phyloP scores from a whole-genome alignment of 495 filamentous ascomycete genomes.

The Beverwykella pulmonaria region DNA sequence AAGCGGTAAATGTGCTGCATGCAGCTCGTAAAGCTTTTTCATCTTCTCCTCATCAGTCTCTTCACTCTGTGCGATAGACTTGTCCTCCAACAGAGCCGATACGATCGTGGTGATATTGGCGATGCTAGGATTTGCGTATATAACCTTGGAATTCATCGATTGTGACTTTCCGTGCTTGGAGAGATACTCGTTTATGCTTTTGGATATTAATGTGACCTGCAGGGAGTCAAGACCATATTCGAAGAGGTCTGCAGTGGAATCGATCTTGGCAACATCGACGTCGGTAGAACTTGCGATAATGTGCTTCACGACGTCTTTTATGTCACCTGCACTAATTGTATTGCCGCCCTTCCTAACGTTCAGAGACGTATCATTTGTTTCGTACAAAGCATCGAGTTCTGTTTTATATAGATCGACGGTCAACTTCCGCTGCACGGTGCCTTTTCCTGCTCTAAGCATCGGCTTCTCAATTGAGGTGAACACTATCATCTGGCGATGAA shows the following conservation, averaged over 20 bases:
- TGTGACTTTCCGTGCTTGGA: background rate
- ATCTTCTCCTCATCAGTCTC: background rate
- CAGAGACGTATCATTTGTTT: background rate
- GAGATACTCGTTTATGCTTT: background rate
- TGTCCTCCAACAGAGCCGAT: background rate
- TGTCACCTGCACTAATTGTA: background rate
- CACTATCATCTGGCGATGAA: conserved; percentile 3
- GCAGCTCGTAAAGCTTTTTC: background rate
- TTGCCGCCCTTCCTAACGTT: background rate
- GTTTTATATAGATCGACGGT: conserved; percentile 4
- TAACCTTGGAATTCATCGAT: background rate
- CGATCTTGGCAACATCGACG: background rate
- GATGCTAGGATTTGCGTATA: background rate
- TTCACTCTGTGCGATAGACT: background rate
- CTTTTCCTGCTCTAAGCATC: conserved; percentile 9
- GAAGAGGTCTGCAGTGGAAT: conserved; percentile 7
- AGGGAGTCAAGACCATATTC: conserved; percentile 6
- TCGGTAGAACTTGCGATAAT: background rate
- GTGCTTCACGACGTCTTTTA: background rate
- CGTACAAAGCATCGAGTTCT: conserved; percentile 6
- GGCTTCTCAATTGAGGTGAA: background rate
- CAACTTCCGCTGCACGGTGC: conserved; percentile 5
- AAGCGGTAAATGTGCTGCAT: background rate
- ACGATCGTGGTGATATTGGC: background rate
- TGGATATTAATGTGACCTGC: background rate